These are phyloP conservation scores for Termitomyces heimii DNA, from an alignment of 768 basidiomycete genomes.

Conservation along the genomic window DNA sequence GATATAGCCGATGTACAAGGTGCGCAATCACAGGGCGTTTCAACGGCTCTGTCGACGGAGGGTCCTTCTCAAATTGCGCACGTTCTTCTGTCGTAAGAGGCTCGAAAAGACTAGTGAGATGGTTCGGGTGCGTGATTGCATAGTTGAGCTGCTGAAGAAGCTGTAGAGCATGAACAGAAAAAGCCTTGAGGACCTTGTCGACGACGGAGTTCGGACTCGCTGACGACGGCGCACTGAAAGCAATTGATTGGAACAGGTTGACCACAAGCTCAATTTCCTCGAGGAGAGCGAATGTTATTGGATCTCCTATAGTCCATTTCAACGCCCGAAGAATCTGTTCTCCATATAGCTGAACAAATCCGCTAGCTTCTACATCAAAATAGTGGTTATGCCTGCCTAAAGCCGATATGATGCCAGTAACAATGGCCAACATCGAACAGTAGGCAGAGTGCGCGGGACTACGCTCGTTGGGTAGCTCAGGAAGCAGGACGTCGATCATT, in stretches of 20 bases:
- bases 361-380: conserved; percentile 81
- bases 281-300: conserved; percentile 69
- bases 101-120: conserved; percentile 76
- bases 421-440: conserved; percentile 77
- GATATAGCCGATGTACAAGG: conserved; percentile 66
- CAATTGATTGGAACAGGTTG: conserved; percentile 71
- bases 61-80: conserved; percentile 59
- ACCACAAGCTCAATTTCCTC: conserved; percentile 83
- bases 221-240: conserved; percentile 44
- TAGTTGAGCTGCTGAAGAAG: conserved; percentile 88
- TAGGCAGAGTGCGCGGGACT: conserved; percentile 79
- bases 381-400: conserved; percentile 64
- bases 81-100: conserved; percentile 76
- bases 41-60: conserved; percentile 51
- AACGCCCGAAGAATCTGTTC: conserved; percentile 74
- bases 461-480: conserved; percentile 69
- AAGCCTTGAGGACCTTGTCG: conserved; percentile 61
- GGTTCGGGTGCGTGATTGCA: conserved; percentile 86
- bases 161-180: conserved; percentile 60
- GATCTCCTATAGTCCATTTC: conserved; percentile 76
- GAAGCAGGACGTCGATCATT: conserved; percentile 55
- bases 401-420: conserved; percentile 64
- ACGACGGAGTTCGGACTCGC: conserved; percentile 44
- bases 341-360: conserved; percentile 80
- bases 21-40: conserved; percentile 70